Evolutionary conservation across 139 green algal genomes (phyloP).

Genomic region (Picochlorum sp.): DNA sequence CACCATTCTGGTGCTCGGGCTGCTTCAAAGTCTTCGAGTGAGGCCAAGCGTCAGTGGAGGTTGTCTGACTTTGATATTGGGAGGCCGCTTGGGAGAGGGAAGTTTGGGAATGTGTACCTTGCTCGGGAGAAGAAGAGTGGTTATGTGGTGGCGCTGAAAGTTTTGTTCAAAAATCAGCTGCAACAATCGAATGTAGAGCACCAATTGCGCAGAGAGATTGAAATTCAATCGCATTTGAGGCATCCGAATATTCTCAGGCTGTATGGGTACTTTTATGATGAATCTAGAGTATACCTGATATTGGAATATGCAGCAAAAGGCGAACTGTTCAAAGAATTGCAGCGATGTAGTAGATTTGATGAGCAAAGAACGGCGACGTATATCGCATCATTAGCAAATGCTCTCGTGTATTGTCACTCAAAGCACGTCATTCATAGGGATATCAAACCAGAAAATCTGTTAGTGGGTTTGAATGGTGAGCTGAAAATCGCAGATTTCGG

Average conservation of each 20-base stretch:
- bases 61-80: conserved; percentile 97
- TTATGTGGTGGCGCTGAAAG: conserved; percentile 96
- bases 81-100: conserved; percentile 86
- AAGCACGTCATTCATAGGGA: conserved; percentile 99
- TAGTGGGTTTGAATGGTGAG: conserved; percentile 82
- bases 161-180: conserved; percentile 96
- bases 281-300: conserved; percentile 93
- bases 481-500: conserved; percentile 99
- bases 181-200: conserved; percentile 92
- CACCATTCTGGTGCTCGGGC: too few species aligned
- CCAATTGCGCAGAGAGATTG: conserved; percentile 93
- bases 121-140: conserved; percentile 83
- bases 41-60: conserved; percentile 50
- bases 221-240: conserved; percentile 96
- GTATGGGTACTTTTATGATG: conserved; percentile 91
- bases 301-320: conserved; percentile 90
- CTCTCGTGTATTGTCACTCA: conserved; percentile 90
- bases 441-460: conserved; percentile 99
- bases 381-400: conserved; percentile 71
- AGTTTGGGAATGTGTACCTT: conserved; percentile 99
- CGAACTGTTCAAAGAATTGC: conserved; percentile 96
- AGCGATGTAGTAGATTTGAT: conserved; percentile 63
- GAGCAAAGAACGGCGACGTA: conserved; percentile 83
- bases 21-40: too few species aligned
- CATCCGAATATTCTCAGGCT: conserved; percentile 97